phyloP scores from a whole-genome alignment of 352 stramenopile genomes.

The Pythium chondricola region DNA sequence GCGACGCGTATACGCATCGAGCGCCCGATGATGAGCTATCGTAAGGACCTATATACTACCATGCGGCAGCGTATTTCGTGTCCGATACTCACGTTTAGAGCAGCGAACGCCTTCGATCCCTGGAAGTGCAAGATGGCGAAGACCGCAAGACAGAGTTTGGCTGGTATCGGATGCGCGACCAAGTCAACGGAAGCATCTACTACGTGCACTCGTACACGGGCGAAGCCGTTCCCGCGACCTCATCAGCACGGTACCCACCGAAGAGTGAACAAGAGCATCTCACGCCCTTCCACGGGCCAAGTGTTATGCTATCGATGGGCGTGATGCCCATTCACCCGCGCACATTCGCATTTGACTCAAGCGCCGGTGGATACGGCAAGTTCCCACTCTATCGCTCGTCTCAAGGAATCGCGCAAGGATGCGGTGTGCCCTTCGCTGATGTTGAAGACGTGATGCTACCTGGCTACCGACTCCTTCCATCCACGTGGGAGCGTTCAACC shows the following conservation, averaged over 20 bases:
- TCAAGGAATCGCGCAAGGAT: background rate
- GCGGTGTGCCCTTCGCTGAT: too few relatives aligned
- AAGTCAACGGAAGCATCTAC: slow-evolving; percentile 38
- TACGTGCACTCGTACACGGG: slow-evolving; percentile 67
- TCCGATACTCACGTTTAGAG: too few relatives aligned
- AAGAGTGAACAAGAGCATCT: slow-evolving; percentile 34
- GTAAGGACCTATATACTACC: too few relatives aligned
- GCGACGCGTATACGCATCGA: too few relatives aligned
- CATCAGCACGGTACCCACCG: slow-evolving; percentile 56
- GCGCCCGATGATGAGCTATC: too few relatives aligned
- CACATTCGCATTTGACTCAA: background rate
- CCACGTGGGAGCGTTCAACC: slow-evolving; percentile 47
- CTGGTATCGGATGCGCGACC: slow-evolving; percentile 49
- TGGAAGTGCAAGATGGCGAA: too few relatives aligned
- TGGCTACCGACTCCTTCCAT: slow-evolving; percentile 34
- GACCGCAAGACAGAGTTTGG: slow-evolving; percentile 27
- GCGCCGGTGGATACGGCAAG: background rate
- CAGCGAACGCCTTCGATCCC: too few relatives aligned
- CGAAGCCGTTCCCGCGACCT: too few relatives aligned
- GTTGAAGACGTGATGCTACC: background rate
- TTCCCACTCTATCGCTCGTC: background rate
- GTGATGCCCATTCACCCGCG: background rate
- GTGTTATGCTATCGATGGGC: background rate
- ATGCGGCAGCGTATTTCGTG: too few relatives aligned
- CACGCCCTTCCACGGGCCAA: slow-evolving; percentile 20